These are phyloP conservation scores for Combretum micranthum DNA, from an alignment of 345 rosid genomes.

Conservation along the genomic window DNA sequence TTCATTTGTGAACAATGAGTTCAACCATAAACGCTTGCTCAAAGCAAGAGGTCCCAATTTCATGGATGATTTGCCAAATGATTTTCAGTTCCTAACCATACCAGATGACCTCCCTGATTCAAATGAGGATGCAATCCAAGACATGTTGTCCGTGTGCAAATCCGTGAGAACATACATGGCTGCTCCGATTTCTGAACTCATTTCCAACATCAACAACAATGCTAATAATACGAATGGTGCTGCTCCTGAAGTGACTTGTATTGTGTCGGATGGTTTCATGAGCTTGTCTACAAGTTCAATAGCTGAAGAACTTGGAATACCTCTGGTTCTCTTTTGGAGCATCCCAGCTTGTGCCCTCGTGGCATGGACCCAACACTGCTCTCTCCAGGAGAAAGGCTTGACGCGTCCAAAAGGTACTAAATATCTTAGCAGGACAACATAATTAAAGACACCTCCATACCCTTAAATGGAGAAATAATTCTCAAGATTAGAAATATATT, in stretches of 20 bases:
- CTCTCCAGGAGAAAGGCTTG: slow-evolving; percentile 12
- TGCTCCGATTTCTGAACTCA: slow-evolving; percentile 10
- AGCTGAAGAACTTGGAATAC: slow-evolving; percentile 8
- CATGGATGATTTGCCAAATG: neutral
- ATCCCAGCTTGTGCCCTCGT: slow-evolving; percentile 9
- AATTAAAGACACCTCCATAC: neutral
- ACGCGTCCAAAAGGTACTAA: slow-evolving; percentile 17
- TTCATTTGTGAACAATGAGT: slow-evolving; percentile 17
- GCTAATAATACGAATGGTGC: neutral
- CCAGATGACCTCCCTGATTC: slow-evolving; percentile 9
- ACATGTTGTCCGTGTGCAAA: slow-evolving; percentile 2
- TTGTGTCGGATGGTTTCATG: slow-evolving; percentile 16
- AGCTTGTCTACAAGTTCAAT: slow-evolving; percentile 6
- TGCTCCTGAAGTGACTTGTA: slow-evolving; percentile 7
- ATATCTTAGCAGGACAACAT: neutral
- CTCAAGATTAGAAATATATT: too few relatives aligned
- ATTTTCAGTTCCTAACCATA: slow-evolving; percentile 10
- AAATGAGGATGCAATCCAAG: slow-evolving; percentile 4
- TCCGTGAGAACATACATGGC: neutral
- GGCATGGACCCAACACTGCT: neutral
- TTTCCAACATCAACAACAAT: neutral
- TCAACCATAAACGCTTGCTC: slow-evolving; percentile 15
- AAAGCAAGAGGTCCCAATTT: slow-evolving; percentile 5
- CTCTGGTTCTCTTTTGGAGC: slow-evolving; percentile 3
- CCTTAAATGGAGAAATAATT: neutral